Base-by-base conservation (phyloP, 768 basidiomycete genomes). In the Gloeophyllum trabeum region DNA sequence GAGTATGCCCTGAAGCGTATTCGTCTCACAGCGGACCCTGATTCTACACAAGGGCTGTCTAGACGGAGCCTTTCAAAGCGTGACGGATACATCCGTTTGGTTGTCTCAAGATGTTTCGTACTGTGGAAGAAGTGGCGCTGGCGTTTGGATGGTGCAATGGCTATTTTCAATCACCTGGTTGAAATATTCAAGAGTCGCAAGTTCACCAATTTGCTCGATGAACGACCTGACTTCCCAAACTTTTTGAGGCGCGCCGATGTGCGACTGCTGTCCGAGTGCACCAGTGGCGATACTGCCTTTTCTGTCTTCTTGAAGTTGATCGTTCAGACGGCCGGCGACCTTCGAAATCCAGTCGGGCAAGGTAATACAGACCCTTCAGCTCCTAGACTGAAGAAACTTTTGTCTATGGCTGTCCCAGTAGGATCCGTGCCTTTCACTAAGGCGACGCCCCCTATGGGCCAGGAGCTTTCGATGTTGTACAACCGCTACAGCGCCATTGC, bases 291-390 rank as follows among this genome's bases (percentile, higher is more conserved):
- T 51, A 76, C 82, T 1, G 75, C 84, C 1, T 92, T 83, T 53
- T 69, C 75, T n/a, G 55, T 86, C 4, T 86, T 91, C 54, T 65
- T 94, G 35, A 89, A 91, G 56, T 67, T 96, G 42, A 66, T 92
- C 24, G 66, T 65, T 1, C 36, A 37, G 20, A n/a, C n/a, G n/a
- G n/a, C n/a, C n/a, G n/a, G n/a, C n/a, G n/a, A n/a, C n/a, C n/a
- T n/a, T n/a, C n/a, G n/a, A n/a, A n/a, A n/a, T n/a, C n/a, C n/a
- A n/a, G n/a, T n/a, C n/a, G 36, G 20, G 7, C 20, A 37, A 13
- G 20, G 36, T 7, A 21, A 21, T 37, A 37, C 10, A 37, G 13
- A 10, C 10, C 20, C 36, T 10, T 7, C 7, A 21, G 36, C 12
- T 10, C 36, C 36, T 21, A 7, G 10, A 12, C 7, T 70, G 53